Evolutionary conservation across 148 eudicot genomes (phyloP).

Genomic region (Polygonum maritimum): DNA sequence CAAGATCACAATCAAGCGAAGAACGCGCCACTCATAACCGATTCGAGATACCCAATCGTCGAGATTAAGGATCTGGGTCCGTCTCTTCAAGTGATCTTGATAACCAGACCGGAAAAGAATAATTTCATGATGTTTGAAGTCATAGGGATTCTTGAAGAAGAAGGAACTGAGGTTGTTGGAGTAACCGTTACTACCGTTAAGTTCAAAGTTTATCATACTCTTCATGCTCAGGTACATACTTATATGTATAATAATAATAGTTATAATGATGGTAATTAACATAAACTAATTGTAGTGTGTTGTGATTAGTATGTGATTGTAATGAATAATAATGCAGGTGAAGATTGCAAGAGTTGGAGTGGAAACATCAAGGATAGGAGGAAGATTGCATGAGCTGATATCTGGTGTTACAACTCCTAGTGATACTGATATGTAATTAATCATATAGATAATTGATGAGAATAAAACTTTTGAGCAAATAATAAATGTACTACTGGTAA

Average conservation of each 20-base stretch:
- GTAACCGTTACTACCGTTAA: slow-evolving; percentile 12
- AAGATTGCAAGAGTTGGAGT: slow-evolving; percentile 16
- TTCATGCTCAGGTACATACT: slow-evolving; percentile 31
- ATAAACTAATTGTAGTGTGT: background rate
- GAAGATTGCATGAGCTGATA: slow-evolving; percentile 16
- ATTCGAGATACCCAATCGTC: slow-evolving; percentile 13
- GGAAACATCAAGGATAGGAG: slow-evolving; percentile 12
- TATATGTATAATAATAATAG: too few relatives aligned
- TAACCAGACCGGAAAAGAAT: background rate
- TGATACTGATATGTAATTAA: background rate
- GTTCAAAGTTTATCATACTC: slow-evolving; percentile 19
- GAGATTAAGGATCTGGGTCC: slow-evolving; percentile 27
- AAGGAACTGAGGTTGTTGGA: slow-evolving; percentile 37
- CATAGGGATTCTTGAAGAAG: slow-evolving; percentile 31
- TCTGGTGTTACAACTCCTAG: background rate
- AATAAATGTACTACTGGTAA: background rate
- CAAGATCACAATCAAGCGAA: background rate
- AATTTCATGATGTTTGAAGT: slow-evolving; percentile 17
- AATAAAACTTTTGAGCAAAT: too few relatives aligned
- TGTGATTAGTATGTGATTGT: background rate
- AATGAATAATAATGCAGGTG: slow-evolving; percentile 3
- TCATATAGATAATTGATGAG: background rate
- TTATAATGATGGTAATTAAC: too few relatives aligned
- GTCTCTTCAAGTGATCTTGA: slow-evolving; percentile 22
- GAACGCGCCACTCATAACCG: background rate